Evolutionary conservation across 23 red algal genomes (phyloP), one percentile per base, ranked within the genome.

Genomic region (Chondrus crispus): DNA sequence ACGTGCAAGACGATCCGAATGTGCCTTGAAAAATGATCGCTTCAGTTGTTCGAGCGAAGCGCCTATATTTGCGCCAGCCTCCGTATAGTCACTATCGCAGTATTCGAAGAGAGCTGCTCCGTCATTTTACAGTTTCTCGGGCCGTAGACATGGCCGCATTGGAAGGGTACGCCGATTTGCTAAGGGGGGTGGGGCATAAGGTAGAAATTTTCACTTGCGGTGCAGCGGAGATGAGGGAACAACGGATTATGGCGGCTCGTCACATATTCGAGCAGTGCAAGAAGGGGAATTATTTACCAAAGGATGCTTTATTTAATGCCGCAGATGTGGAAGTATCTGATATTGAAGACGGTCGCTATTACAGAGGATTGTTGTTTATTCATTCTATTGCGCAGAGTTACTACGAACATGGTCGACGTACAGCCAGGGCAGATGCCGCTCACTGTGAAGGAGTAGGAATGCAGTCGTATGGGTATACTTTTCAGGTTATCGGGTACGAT

Each of bases 1-100:
- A 85, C 14, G 81, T 60, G 40, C 54, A 53, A 2, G 6, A 2
- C 68, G 81, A 85, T 42, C 81, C 81, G 3, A 85, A 85, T 60
- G 68, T 85, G 68, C 48, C 81, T 3, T 46, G 35, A 16, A 43
- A 28, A 14, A 64, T n/a, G 4, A 85, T 85, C 62, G 55, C n/a
- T n/a, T n/a, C n/a, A n/a, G n/a, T 72, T 38, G 66, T 72, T 72
- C 12, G 14, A 14, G 66, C 66, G 12, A 72, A 72, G 28, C 28
- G 14, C 14, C 22, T 28, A 12, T 72, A 38, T 38, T 72, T 12
- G 14, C 12, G 66, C 12, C 12, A 72, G 28, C 66, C 66, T 11
- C 35, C 11, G 11, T 33, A 33, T 33, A 33, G 14, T 18, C 66
- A 72, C 28, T 72, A 33, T 30, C 22, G 66, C 12, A 26, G 14